Evolutionary conservation across 2,329 filamentous ascomycete genomes (phyloP), one percentile per base, ranked within the genome.

Genomic region (Pyrenochaeta sp.): DNA sequence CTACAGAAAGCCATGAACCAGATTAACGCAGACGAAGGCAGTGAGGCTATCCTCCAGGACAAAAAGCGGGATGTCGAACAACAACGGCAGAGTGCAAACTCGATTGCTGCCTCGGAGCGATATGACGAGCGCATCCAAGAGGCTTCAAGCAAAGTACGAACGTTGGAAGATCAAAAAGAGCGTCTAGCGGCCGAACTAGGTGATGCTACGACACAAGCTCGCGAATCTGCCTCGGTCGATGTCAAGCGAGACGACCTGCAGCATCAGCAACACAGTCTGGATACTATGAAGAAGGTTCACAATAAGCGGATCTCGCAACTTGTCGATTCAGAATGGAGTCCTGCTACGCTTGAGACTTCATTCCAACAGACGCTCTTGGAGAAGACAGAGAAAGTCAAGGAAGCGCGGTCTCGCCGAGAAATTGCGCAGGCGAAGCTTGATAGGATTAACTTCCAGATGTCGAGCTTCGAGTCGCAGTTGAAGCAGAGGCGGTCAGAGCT

Each of bases 1-100:
- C 82, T 93, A 34, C 91, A 96, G 71, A 84, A 81, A 46, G 87
- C 90, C 32, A 82, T 92, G 32, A 85, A 90, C 67, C 82, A 83
- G n/a, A 89, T 99, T 54, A 85, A 90, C 36, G 85, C 93, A 30
- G 94, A 99, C 67, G 94, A 98, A 78, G 93, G 93, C 3, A 86
- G 87, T 32, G 91, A 92, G 74, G 90, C 91, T 27, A 83, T 91
- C 3, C 83, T 97, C 6, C 90, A 95, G 68, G 86, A 88, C 15
- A 89, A 90, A 52, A 85, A 91, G 48, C 85, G 87, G 37, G 91
- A 95, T 39, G 83, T 91, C 0, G 86, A 90, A 59, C 80, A 81
- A 19, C 85, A 84, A 34, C 82, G 96, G 15, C 78, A 84, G 46
- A 83, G 85, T 52, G 83, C 87, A 3, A 90, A 87, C 61, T 81